Evolutionary conservation across 2,329 filamentous ascomycete species (phyloP), one percentile per base, ranked within the genome.

Genomic region (Cadophora gregata): DNA sequence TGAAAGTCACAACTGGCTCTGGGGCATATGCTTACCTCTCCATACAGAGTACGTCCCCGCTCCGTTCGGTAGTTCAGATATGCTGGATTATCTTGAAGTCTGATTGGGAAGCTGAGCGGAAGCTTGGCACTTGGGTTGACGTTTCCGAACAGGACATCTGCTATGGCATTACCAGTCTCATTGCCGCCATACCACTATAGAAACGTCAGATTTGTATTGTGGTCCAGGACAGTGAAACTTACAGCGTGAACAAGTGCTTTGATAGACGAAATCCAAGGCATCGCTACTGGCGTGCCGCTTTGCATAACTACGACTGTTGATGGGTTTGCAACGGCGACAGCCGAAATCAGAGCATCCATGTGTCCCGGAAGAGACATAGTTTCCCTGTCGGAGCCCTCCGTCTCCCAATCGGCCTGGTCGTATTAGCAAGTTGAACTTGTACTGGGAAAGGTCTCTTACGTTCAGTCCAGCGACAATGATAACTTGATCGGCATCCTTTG

Each of bases 91-190:
- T 93, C 89, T 74, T 90, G 85, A 0, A 90, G 76, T 19, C 83
- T 82, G 62, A 82, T 82, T 0, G 93, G 92, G 80, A 94, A 94
- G 2, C 85, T 90, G 25, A 93, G 81, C 0, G 91, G 90, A 1
- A 94, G 82, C 77, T 93, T 93, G 16, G 88, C 92, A 53, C 87
- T 89, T 0, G 92, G 92, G 75, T 91, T 93, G 56, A 86, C 84
- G 68, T 89, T 85, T 58, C 91, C 92, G 70, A 92, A 91, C 21
- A 95, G 81, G 1, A 95, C 84, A 71, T 95, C 92, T 0, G 90
- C 91, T 68, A 96, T 90, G 12, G 88, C 89, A 75, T 94, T 93
- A 6, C 92, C 93, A 5, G 90, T 90, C 80, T 96, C 92, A 74
- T 96, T 93, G n/a, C 93, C 92, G 67, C 92, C 91, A 74, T 93